Evolutionary conservation across 352 stramenopile species (phyloP).

Genomic region (Phytophthora pinifolia): DNA sequence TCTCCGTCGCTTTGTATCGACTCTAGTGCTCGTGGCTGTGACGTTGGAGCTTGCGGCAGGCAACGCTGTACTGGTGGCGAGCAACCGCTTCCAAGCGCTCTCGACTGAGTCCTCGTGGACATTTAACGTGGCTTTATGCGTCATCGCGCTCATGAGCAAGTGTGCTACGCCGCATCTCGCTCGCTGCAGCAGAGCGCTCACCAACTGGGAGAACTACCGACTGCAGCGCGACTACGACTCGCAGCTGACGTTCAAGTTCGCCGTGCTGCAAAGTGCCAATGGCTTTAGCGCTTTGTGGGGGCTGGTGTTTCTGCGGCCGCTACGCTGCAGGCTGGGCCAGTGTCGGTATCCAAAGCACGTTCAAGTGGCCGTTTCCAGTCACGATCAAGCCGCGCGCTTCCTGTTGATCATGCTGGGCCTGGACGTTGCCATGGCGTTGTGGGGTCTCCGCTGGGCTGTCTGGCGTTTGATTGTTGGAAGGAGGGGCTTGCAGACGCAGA

Average conservation of each 20-base stretch:
- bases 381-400: slow-evolving; percentile 47
- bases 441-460: slow-evolving; percentile 42
- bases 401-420: slow-evolving; percentile 48
- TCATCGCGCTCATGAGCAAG: slow-evolving; percentile 39
- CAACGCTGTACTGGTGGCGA: slow-evolving; percentile 44
- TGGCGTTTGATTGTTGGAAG: slow-evolving; percentile 23
- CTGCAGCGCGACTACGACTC: slow-evolving; percentile 64
- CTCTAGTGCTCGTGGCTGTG: slow-evolving; percentile 26
- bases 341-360: slow-evolving; percentile 22
- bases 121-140: slow-evolving; percentile 32
- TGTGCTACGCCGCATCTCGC: slow-evolving; percentile 29
- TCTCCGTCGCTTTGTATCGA: slow-evolving; percentile 30
- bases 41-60: slow-evolving; percentile 24
- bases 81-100: slow-evolving; percentile 28
- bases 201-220: slow-evolving; percentile 76
- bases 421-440: slow-evolving; percentile 48
- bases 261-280: slow-evolving; percentile 65
- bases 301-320: slow-evolving; percentile 45
- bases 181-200: slow-evolving; percentile 45
- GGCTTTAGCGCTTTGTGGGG: slow-evolving; percentile 57
- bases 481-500: slow-evolving; percentile 2
- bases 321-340: slow-evolving; percentile 20
- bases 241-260: slow-evolving; percentile 78
- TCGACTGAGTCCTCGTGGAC: slow-evolving; percentile 10
- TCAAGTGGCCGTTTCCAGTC: slow-evolving; percentile 31